Evolutionary conservation across 2,329 filamentous ascomycete species (phyloP), one percentile per base, ranked within the genome.

Genomic region (Ophiostoma perfectum): DNA sequence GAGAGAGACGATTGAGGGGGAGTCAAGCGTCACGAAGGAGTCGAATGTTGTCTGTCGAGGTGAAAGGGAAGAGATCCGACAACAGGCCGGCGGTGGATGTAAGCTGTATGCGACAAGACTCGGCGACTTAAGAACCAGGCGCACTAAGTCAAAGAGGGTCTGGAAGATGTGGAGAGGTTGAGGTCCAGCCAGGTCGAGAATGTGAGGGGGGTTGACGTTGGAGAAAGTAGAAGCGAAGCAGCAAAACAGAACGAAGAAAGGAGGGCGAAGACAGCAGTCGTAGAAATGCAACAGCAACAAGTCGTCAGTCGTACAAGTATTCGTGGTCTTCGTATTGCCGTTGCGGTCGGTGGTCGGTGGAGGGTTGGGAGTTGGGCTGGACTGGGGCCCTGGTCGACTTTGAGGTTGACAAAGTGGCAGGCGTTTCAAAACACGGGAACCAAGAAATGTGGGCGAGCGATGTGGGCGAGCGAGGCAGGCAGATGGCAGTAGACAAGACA

Each of bases 381-480:
- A 44, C 42, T 12, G 14, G 42, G 63, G 42, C n/a, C 63, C 63
- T 64, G 18, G 42, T 64, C 42, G 63, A 47, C 41, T 27, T 42
- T 27, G n/a, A 14, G 63, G 63, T 14, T 36, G 38, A 18, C 39
- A 41, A 44, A 64, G 63, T 64, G 63, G 62, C 62, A 64, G 41
- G 63, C 18, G 63, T 64, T 64, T 64, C 63, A 64, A 44, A 41
- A 64, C 63, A 64, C 63, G 63, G 63, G 42, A 64, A 4, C 62
- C 39, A 36, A 64, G n/a, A 58, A 45, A 45, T 45, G 45, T 49
- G 45, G 45, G 18, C 36, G 52, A 52, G 47, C n/a, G 7, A 55
- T 55, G 49, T 7, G 49, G 7, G 49, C 14, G 55, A 3, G 55
- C 14, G 55, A 38, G 55, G 55, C 27, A 60, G 36, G n/a, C 8